Base-by-base conservation (phyloP, 202 grass and related monocot genomes). In the Saccharum hybrid region DNA sequence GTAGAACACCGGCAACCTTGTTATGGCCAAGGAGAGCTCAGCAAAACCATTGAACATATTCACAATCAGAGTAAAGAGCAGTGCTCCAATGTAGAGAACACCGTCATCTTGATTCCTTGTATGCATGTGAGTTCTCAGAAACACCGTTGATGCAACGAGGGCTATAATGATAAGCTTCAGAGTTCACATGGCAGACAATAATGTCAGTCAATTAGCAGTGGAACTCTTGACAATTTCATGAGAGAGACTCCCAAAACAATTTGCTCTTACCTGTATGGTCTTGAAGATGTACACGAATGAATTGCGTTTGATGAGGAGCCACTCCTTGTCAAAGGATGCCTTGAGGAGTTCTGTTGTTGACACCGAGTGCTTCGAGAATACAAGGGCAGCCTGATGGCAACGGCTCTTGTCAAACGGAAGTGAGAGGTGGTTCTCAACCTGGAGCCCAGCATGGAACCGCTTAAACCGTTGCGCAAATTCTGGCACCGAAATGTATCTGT, bases 1-100 rank as follows among this genome's bases (percentile, higher is more conserved):
- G 91, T 81, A 99, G 91, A 99, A 99, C 74, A 99, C 96, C 5
- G 91, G 96, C 62, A 99, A 90, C 72, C 96, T 89, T 78, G 88
- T 89, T 43, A 99, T 92, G 64, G 89, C 74, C 28, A 99, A 82
- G 37, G 96, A 83, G 63, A 99, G 91, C 91, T 99, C 96, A 49
- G 96, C 89, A 71, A 99, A 92, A 56, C 96, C 96, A 84, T 99
- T 99, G 86, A 99, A 99, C 91, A 94, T 90, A 82, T 99, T 99
- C 71, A 96, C 91, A 46, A 99, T 90, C 72, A 99, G 61, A 23
- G 78, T 78, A 71, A 96, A 94, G 19, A 99, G 88, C 16, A 99
- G 86, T 5, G 96, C 96, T 61, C 96, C 96, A 33, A 96, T 82
- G 86, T 90, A 99, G 26, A 96, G 46, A 75, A 89, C 37, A 7